phyloP scores from a whole-genome alignment of 345 rosid species.

The Hibiscus mutabilis region DNA sequence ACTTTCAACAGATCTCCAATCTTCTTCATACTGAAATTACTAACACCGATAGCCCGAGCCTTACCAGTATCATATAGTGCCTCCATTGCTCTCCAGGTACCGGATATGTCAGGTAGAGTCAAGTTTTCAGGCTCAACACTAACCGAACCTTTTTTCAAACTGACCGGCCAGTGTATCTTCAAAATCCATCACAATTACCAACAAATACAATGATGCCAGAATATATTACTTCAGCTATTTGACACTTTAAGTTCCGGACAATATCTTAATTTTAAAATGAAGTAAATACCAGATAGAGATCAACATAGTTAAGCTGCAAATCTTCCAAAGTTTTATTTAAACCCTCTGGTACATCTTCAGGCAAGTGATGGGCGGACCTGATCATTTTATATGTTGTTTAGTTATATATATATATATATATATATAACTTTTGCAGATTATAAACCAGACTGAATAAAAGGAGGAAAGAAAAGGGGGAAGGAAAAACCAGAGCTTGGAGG shows the following conservation, averaged over 20 bases:
- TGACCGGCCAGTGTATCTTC: not conserved
- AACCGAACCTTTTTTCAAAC: not conserved
- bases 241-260: too few relatives aligned
- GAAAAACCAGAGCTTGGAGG: constrained; percentile 65
- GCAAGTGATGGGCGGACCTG: too few relatives aligned
- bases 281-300: not conserved
- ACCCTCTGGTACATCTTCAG: too few relatives aligned
- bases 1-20: too few relatives aligned
- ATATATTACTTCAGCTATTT: not conserved
- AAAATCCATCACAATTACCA: not conserved
- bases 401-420: too few relatives aligned
- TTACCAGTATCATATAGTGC: too few relatives aligned
- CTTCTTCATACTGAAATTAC: too few relatives aligned
- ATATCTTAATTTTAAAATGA: too few relatives aligned
- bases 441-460: not conserved
- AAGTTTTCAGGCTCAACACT: not conserved
- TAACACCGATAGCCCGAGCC: too few relatives aligned
- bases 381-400: too few relatives aligned
- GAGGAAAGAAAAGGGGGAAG: not conserved
- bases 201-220: not conserved
- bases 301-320: not conserved
- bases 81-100: too few relatives aligned
- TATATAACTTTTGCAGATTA: not conserved
- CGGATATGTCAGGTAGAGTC: not conserved
- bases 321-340: not conserved